A percentile compares a stretch with the other conserved stretches of the same genome.
phyloP scores from a whole-genome alignment of 495 filamentous ascomycete genomes.

The Aspergillus biplanus region DNA sequence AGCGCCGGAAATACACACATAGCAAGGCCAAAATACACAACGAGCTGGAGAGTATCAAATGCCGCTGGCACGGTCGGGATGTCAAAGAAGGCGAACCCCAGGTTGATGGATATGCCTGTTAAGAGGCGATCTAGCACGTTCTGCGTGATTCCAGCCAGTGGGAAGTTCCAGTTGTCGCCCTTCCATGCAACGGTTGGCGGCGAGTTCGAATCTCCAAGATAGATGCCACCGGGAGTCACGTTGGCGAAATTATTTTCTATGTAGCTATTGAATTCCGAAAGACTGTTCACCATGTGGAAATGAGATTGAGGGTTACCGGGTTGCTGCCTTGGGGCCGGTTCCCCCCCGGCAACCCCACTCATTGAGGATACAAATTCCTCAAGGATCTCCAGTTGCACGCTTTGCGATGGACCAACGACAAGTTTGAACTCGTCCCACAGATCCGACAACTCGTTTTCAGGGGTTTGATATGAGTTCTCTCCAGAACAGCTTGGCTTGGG shows the following conservation, averaged over 20 bases:
- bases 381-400: slow-evolving; percentile 45
- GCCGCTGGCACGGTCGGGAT: slow-evolving; percentile 63
- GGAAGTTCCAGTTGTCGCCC: slow-evolving; percentile 50
- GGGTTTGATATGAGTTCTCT: slow-evolving; percentile 38
- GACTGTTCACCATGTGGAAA: slow-evolving; percentile 63
- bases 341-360: not conserved
- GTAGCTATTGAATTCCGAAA: slow-evolving; percentile 68
- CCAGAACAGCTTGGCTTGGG: slow-evolving; percentile 61
- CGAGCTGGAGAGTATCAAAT: slow-evolving; percentile 75
- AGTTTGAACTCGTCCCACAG: slow-evolving; percentile 49
- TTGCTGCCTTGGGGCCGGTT: not conserved
- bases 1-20: slow-evolving; percentile 79
- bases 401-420: slow-evolving; percentile 63
- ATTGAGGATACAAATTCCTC: slow-evolving; percentile 39
- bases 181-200: slow-evolving; percentile 65
- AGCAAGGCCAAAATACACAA: slow-evolving; percentile 77
- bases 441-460: slow-evolving; percentile 40
- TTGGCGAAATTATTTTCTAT: slow-evolving; percentile 63
- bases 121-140: slow-evolving; percentile 71
- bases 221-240: slow-evolving; percentile 76
- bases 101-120: slow-evolving; percentile 66
- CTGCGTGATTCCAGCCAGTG: slow-evolving; percentile 66
- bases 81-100: slow-evolving; percentile 71
- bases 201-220: slow-evolving; percentile 58
- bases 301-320: slow-evolving; percentile 14